These are phyloP conservation scores for Myriosclerotinia duriaeana DNA, from an alignment of 2,329 filamentous ascomycete genomes.

Conservation along the genomic window DNA sequence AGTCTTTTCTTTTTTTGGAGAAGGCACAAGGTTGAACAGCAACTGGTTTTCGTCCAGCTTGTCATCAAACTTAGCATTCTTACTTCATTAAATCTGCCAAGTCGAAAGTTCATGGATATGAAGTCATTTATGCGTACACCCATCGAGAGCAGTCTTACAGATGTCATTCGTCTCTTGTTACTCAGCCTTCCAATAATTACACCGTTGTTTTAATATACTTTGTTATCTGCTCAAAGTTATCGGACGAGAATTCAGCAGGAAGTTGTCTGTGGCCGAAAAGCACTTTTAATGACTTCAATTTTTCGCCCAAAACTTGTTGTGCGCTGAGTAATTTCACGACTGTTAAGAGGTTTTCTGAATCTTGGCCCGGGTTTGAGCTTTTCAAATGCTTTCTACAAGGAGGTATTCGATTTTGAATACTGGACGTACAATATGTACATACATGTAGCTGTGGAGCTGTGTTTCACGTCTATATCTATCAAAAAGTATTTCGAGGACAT, in stretches of 20 bases:
- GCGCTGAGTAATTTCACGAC: rapidly evolving
- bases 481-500: too few species aligned
- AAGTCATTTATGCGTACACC: background rate
- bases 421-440: background rate
- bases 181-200: background rate
- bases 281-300: background rate
- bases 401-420: background rate
- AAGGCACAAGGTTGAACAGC: background rate
- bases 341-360: background rate
- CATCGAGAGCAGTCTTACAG: background rate
- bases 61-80: background rate
- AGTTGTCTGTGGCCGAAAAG: background rate
- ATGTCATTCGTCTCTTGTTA: background rate
- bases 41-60: background rate
- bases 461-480: too few species aligned
- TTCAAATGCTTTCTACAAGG: rapidly evolving
- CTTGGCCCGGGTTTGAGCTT: background rate
- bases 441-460: too few species aligned
- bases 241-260: background rate
- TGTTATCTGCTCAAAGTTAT: too few species aligned
- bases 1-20: background rate
- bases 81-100: background rate
- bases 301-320: background rate
- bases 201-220: background rate
- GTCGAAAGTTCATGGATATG: background rate